These are phyloP conservation scores for Thalassiosira exigua DNA, from an alignment of 352 stramenopile genomes.

Conservation along the genomic window DNA sequence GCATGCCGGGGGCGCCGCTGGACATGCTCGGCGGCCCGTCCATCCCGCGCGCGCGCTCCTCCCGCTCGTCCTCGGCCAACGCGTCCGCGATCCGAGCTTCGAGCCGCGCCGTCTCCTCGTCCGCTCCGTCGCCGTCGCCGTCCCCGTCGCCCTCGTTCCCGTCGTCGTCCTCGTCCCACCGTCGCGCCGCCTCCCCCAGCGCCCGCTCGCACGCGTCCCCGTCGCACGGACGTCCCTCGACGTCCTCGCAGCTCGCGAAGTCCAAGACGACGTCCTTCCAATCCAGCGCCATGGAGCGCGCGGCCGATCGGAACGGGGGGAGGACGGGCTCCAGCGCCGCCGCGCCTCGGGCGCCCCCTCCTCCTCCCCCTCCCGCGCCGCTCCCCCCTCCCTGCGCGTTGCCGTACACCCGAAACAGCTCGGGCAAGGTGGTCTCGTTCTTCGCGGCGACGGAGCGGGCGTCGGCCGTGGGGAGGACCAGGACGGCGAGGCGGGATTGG, in stretches of 20 bases:
- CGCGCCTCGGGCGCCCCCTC: neutral
- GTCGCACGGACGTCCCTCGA: conserved; percentile 23
- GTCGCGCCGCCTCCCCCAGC: conserved; percentile 12
- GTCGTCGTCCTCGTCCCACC: conserved; percentile 45
- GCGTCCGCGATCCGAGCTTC: conserved; percentile 42
- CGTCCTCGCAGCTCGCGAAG: conserved; percentile 40
- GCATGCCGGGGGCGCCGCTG: no score
- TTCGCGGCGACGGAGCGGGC: conserved; percentile 73
- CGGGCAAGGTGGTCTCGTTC: conserved; percentile 72
- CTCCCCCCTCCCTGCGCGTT: no score
- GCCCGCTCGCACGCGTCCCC: conserved; percentile 21
- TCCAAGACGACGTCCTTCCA: conserved; percentile 55
- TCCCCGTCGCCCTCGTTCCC: conserved; percentile 8
- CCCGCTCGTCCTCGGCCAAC: conserved; percentile 38
- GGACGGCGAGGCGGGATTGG: conserved; percentile 71
- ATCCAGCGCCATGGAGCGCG: conserved; percentile 58
- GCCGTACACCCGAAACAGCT: conserved; percentile 72
- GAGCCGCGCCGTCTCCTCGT: no score
- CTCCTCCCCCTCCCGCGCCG: neutral
- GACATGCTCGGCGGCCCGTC: conserved; percentile 51
- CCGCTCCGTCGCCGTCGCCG: conserved; percentile 28
- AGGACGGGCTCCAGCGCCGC: conserved; percentile 40
- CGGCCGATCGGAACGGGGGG: conserved; percentile 72
- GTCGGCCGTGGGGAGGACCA: conserved; percentile 76
- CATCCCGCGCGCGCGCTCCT: conserved; percentile 22